Evolutionary conservation across 1,284 basidiomycete genomes (phyloP).

Genomic region (Uromyces viciae-fabae): DNA sequence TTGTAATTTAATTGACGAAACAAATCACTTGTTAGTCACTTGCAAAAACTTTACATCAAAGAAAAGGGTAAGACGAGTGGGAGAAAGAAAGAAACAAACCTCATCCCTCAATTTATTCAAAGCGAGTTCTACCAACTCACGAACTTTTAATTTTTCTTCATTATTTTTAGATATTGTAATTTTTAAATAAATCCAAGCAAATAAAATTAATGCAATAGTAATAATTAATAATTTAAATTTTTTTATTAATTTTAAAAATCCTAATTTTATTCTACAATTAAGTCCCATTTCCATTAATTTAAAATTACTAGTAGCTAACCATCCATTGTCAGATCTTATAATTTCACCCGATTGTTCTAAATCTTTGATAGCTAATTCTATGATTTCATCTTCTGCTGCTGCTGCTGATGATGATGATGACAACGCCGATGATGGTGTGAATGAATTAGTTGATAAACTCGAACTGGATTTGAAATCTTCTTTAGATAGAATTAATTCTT

Average conservation of each 20-base stretch:
- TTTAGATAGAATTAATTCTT: conserved; percentile 54
- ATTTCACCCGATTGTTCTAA: conserved; percentile 74
- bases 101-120: conserved; percentile 78
- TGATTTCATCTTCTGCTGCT: conserved; percentile 64
- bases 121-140: conserved; percentile 72
- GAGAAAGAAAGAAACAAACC: conserved; percentile 47
- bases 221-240: conserved; percentile 68
- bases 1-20: too few species aligned
- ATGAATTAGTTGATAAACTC: too few species aligned
- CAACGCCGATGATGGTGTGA: too few species aligned
- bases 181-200: conserved; percentile 46
- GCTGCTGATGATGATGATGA: not conserved
- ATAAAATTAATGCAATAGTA: conserved; percentile 58
- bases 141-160: conserved; percentile 68
- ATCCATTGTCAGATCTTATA: conserved; percentile 67
- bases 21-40: too few species aligned
- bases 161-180: conserved; percentile 59
- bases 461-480: too few species aligned
- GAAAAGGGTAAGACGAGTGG: not conserved
- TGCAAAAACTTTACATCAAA: too few species aligned
- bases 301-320: conserved; percentile 71
- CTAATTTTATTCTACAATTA: conserved; percentile 68
- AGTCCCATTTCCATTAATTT: conserved; percentile 62
- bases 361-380: conserved; percentile 76
- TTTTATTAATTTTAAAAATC: conserved; percentile 65